phyloP scores from a whole-genome alignment of 192 early-diverging fungal species.

The Linnemannia hyalina region DNA sequence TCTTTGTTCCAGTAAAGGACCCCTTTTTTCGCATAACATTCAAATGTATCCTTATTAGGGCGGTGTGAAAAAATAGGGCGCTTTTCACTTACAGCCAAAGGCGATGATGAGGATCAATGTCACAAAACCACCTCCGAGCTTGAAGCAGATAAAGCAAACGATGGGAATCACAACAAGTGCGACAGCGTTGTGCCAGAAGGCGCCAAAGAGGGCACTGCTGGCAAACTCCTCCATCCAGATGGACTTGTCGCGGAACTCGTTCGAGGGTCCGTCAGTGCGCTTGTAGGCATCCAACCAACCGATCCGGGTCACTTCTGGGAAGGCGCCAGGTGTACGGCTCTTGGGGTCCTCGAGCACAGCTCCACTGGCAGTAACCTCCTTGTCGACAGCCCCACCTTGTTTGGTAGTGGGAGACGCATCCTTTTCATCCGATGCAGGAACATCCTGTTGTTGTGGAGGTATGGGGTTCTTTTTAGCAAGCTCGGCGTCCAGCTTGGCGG shows the following conservation, averaged over 20 bases:
- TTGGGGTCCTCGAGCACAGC: constrained; percentile 18
- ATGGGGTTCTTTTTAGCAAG: constrained; percentile 1
- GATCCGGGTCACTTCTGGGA: constrained; percentile 31
- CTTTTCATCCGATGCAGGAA: constrained; percentile 12
- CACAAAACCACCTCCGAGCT: constrained; percentile 51
- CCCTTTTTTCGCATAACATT: background rate
- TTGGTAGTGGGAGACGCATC: background rate
- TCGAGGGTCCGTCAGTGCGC: constrained; percentile 37
- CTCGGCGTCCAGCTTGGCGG: constrained; percentile 24
- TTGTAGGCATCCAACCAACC: constrained; percentile 53
- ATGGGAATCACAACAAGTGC: constrained; percentile 40
- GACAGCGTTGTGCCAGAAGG: constrained; percentile 53
- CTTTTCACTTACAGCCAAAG: constrained; percentile 40
- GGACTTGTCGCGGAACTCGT: constrained; percentile 53
- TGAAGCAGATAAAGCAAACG: constrained; percentile 36
- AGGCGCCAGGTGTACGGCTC: constrained; percentile 34
- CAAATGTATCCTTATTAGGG: background rate
- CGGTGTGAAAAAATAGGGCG: too few relatives aligned
- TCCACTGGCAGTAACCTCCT: constrained; percentile 7
- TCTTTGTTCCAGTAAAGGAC: background rate
- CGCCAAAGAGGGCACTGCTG: constrained; percentile 48
- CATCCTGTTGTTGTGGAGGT: background rate
- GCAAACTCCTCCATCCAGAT: constrained; percentile 57
- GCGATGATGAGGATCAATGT: constrained; percentile 49
- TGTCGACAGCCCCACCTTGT: background rate